These are phyloP conservation scores for Fusarium irregulare DNA, from an alignment of 2,329 filamentous ascomycete genomes.

Conservation along the genomic window DNA sequence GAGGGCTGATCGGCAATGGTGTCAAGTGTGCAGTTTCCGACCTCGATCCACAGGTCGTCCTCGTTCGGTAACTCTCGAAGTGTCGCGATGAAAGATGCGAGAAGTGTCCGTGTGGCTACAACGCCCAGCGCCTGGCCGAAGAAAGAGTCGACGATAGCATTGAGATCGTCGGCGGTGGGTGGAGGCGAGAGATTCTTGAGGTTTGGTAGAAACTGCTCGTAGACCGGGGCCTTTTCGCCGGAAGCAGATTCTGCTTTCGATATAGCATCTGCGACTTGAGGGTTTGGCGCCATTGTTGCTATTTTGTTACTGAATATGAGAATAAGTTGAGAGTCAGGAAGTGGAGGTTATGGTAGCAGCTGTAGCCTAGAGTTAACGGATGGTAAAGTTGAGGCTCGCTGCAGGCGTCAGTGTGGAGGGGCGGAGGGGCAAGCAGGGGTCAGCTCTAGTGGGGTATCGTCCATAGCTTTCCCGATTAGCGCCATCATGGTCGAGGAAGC, in stretches of 20 bases:
- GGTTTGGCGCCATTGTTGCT: slow-evolving; percentile 52
- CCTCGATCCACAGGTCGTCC: slow-evolving; percentile 77
- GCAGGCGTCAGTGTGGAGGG: slow-evolving; percentile 36
- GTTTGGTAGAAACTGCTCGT: slow-evolving; percentile 59
- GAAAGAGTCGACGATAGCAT: slow-evolving; percentile 73
- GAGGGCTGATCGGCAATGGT: slow-evolving; percentile 70
- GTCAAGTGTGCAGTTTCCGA: slow-evolving; percentile 78
- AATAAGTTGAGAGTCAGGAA: slow-evolving; percentile 12
- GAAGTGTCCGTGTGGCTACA: slow-evolving; percentile 78
- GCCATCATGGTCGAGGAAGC: slow-evolving; percentile 6
- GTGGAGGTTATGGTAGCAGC: slow-evolving; percentile 28
- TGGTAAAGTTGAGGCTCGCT: slow-evolving; percentile 32
- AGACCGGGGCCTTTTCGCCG: slow-evolving; percentile 58
- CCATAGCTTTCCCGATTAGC: slow-evolving; percentile 28
- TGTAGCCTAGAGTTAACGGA: slow-evolving; percentile 25
- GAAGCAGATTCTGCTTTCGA: slow-evolving; percentile 53
- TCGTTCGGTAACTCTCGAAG: slow-evolving; percentile 71
- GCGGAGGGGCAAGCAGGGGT: slow-evolving; percentile 41
- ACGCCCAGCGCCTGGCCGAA: slow-evolving; percentile 78
- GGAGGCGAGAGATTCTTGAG: slow-evolving; percentile 57
- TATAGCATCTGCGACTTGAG: slow-evolving; percentile 59
- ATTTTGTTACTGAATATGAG: not conserved
- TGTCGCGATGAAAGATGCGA: slow-evolving; percentile 72
- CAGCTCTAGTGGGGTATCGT: slow-evolving; percentile 41
- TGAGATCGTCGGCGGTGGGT: slow-evolving; percentile 66